A percentile compares a stretch with the other conserved stretches of the same genome.
Conservation (phyloP, 768 basidiomycete genomes). For the Cubamyces sp. region DNA sequence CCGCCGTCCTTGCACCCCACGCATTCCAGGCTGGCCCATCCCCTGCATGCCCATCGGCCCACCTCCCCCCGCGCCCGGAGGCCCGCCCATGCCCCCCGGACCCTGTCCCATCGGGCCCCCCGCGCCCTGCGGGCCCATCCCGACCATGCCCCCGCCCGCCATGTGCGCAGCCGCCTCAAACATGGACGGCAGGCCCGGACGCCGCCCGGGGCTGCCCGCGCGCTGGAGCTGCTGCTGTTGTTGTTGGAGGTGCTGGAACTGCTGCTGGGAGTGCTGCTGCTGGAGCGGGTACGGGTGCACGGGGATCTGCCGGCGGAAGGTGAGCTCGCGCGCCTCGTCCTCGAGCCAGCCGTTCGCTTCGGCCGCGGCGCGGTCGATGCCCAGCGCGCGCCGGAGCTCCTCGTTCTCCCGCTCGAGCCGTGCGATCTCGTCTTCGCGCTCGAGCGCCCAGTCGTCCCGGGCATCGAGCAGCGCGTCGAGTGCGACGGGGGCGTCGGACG, state of each 20-base stretch:
- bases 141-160: conserved; percentile 15
- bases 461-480: conserved; percentile 47
- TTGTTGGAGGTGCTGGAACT: background rate
- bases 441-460: conserved; percentile 81
- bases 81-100: background rate
- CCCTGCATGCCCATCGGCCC: conserved; percentile 15
- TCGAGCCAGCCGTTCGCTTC: conserved; percentile 53
- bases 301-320: conserved; percentile 24
- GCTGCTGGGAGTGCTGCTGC: conserved; percentile 1
- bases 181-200: no score
- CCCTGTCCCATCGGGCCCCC: conserved; percentile 6
- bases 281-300: conserved; percentile 13
- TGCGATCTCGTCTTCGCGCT: conserved; percentile 85
- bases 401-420: conserved; percentile 85
- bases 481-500: conserved; percentile 46
- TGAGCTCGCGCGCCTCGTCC: conserved; percentile 48
- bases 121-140: conserved; percentile 1
- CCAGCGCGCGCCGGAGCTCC: conserved; percentile 71
- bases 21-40: conserved; percentile 38
- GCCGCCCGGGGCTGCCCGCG: conserved; percentile 16
- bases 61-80: conserved; percentile 13
- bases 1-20: conserved; percentile 52
- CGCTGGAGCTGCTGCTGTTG: conserved; percentile 4
- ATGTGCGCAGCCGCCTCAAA: conserved; percentile 15
- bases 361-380: conserved; percentile 66